Evolutionary conservation across 257 asterid genomes (phyloP), one percentile per base, ranked within the genome.

Genomic region (Plantago elongata): DNA sequence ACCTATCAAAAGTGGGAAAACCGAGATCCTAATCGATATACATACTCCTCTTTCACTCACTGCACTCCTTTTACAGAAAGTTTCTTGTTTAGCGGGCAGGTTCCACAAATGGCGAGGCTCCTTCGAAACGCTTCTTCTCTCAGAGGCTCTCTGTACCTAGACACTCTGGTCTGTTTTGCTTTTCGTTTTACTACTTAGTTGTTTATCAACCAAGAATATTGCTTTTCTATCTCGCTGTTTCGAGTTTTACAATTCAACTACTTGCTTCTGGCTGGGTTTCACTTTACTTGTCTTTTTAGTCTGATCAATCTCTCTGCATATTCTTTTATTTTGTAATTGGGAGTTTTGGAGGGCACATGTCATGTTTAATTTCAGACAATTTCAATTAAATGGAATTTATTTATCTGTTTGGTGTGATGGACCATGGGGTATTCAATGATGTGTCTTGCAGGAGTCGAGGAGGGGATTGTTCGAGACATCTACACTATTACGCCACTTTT

Each of bases 101-200:
- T n/a, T n/a, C n/a, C n/a, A n/a, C n/a, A 61, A 64, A 87, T 87
- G 95, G 84, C 94, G 65, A 74, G 88, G 77, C 63, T 87, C 65
- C 70, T 82, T 47, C 77, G 90, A 16, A 75, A 56, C 72, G 63
- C 80, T 61, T 68, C 79, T 66, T 75, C 57, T 58, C 69, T 87
- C 65, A 72, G 79, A 22, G 74, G 82, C 59, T 66, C 77, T 49
- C 58, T 74, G 45, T 76, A 80, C 43, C 76, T 77, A 11, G 74
- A 65, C 54, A 69, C 83, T 63, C 30, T 48, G 45, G 18, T 62
- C 42, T 12, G 8, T 45, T 37, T 52, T 22, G 1, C 27, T 22
- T 22, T 22, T 22, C 27, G 27, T 49, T n/a, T n/a, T n/a, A n/a
- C n/a, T n/a, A n/a, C n/a, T 15, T 48, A 34, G 4, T 18, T 3